phyloP scores from a whole-genome alignment of 2,329 filamentous ascomycete genomes.

The Aciculosporium take region DNA sequence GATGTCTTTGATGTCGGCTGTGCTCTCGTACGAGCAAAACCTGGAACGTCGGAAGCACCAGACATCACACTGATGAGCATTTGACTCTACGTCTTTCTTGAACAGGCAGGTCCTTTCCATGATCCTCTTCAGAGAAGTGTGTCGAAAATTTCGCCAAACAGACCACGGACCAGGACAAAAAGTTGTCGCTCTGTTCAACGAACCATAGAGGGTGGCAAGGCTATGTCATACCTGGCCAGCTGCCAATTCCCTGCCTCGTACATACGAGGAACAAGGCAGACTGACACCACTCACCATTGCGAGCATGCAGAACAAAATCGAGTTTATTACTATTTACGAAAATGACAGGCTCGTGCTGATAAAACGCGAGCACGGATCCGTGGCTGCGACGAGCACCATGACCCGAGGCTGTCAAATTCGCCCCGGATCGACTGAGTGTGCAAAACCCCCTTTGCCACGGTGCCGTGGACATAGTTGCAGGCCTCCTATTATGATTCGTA shows the following conservation, averaged over 20 bases:
- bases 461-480: neutral
- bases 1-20: too few relatives aligned
- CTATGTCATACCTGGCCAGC: neutral
- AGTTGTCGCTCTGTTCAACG: neutral
- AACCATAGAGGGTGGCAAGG: neutral
- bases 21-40: too few relatives aligned
- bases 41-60: neutral
- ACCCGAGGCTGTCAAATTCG: neutral
- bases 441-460: neutral
- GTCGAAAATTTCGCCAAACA: neutral
- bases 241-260: neutral
- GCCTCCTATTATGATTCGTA: too few relatives aligned
- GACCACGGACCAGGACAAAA: neutral
- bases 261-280: neutral
- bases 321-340: too few relatives aligned
- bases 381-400: neutral
- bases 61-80: neutral
- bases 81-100: neutral
- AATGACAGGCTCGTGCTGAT: neutral
- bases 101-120: constrained; percentile 1
- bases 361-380: neutral
- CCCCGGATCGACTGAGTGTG: neutral
- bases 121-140: too few relatives aligned
- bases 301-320: neutral
- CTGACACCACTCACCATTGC: too few relatives aligned